Evolutionary conservation across 108 stramenopile species (phyloP).

Genomic region (Cyclotella choctawhatcheeana): DNA sequence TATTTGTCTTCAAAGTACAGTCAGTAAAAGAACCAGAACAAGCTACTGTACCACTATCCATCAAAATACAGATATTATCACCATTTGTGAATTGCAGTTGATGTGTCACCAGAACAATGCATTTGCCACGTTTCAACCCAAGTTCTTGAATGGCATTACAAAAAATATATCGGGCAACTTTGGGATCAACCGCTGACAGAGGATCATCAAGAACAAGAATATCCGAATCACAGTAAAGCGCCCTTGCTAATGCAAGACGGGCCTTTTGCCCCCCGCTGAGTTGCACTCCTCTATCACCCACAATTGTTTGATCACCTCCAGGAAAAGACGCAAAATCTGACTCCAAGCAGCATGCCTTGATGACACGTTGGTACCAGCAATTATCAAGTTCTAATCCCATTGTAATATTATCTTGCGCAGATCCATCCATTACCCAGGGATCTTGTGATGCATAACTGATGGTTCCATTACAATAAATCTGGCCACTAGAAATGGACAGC

Average conservation of each 20-base stretch:
- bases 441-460: conserved; percentile 90
- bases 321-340: conserved; percentile 70
- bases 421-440: conserved; percentile 92
- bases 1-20: conserved; percentile 59
- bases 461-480: conserved; percentile 34
- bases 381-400: conserved; percentile 62
- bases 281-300: conserved; percentile 94
- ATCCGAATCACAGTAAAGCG: conserved; percentile 73
- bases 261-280: conserved; percentile 93
- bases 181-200: conserved; percentile 91
- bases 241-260: conserved; percentile 80
- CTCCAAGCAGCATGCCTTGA: conserved; percentile 75
- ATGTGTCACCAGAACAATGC: conserved; percentile 90
- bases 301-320: conserved; percentile 81
- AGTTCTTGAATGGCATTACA: conserved; percentile 74
- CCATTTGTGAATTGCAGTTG: conserved; percentile 86
- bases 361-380: conserved; percentile 68
- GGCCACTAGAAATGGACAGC: conserved; percentile 57
- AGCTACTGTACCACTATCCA: conserved; percentile 64
- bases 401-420: conserved; percentile 83
- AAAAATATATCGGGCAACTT: conserved; percentile 83
- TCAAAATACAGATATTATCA: conserved; percentile 68
- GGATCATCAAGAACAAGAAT: conserved; percentile 91
- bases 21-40: conserved; percentile 73
- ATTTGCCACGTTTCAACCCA: conserved; percentile 57